Conservation (phyloP, 805 yeast species). For the Starmerella cellae region DNA sequence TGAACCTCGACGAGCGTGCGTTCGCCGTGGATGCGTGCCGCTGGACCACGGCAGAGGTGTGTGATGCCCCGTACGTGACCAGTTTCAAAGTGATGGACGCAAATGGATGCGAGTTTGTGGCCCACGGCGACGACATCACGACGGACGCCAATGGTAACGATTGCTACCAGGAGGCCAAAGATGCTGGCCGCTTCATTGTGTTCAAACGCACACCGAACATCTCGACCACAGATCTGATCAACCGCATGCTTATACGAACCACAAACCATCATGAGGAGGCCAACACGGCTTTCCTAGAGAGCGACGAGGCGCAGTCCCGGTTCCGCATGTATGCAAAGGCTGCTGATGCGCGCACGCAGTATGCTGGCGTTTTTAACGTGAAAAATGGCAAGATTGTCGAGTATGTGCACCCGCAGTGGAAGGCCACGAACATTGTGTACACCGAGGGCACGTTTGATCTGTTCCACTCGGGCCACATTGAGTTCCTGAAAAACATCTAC, state of each 20-base stretch:
- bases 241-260: conserved; percentile 59
- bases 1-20: conserved; percentile 66
- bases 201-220: conserved; percentile 91
- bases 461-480: conserved; percentile 87
- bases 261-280: conserved; percentile 41
- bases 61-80: conserved; percentile 87
- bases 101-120: conserved; percentile 75
- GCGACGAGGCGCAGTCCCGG: conserved; percentile 12
- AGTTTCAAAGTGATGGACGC: conserved; percentile 65
- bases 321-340: conserved; percentile 19
- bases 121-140: conserved; percentile 96
- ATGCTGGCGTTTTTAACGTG: conserved; percentile 18
- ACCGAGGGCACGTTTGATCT: conserved; percentile 82
- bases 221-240: conserved; percentile 88
- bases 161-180: conserved; percentile 74
- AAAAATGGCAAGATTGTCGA: background rate
- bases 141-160: conserved; percentile 93
- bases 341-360: conserved; percentile 16
- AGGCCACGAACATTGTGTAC: conserved; percentile 28
- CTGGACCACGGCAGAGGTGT: conserved; percentile 65
- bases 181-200: conserved; percentile 72
- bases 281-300: conserved; percentile 9
- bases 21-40: conserved; percentile 81
- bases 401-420: conserved; percentile 12
- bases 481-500: conserved; percentile 43